Evolutionary conservation across 2,329 filamentous ascomycete genomes (phyloP), one percentile per base, ranked within the genome.

Genomic region (Sphaerulina vaccinii): DNA sequence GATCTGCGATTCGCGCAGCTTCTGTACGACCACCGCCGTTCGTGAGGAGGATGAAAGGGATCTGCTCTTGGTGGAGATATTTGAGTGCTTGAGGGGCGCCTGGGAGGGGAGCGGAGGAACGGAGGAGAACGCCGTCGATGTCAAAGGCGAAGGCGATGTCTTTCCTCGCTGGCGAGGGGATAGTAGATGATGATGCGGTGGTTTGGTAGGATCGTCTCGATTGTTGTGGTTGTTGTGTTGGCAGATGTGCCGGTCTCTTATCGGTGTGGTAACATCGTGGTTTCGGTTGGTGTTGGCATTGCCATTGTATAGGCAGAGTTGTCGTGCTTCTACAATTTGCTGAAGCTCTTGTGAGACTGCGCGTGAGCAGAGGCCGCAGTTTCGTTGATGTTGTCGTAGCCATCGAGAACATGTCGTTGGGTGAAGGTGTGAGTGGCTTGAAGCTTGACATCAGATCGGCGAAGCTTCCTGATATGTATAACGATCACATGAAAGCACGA

Each of bases 71-170:
- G 61, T 90, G 83, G 16, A 97, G 83, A 64, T 84, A 86, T 23
- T 77, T 74, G 16, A 99, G 79, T 11, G 90, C 81, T 64, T 88
- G 79, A 1, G 82, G 76, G 1, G 93, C 92, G 24, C 88, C 86
- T 1, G 89, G 86, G 40, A 97, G 84, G 2, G 88, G 84, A 56
- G 85, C 82, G 3, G 87, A 83, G 54, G 87, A 87, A 65, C 91
- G 89, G 24, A 97, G 79, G 16, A 99, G 82, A n/a, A 99, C 93
- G 50, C 93, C 93, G 70, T 99, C 93, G 67, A 99, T 95, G 70
- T 82, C 79, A 56, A 82, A 81, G 16, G 78, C 79, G 63, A 82
- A 81, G 19, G 76, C 79, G 62, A 79, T 80, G 55, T 74, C 71
- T 7, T 32, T 10, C 10, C 27, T 32, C n/a, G 27, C n/a, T 32